Base-by-base conservation (phyloP, 1,284 basidiomycete species). In the Heterobasidion annosum region DNA sequence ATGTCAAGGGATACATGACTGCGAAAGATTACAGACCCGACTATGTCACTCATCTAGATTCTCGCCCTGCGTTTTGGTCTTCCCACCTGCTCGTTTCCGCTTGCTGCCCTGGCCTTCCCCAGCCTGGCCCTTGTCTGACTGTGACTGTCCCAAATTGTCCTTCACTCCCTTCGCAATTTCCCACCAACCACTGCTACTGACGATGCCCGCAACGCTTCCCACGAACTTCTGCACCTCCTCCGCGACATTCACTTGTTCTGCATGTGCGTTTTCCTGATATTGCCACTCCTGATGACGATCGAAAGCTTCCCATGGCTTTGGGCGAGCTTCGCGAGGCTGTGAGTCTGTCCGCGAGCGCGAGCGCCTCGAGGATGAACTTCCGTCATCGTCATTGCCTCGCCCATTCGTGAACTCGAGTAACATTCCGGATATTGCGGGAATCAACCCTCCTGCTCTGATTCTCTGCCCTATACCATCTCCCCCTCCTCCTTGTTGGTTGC, bases 261-360 rank as follows among this genome's bases (percentile, higher is more conserved):
- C 58, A 40, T 58, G 61, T 45, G 60, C 60, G 25, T 67, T 65
- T 61, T 76, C 67, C 47, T 73, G 69, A 62, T 80, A 75, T 63
- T 81, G 78, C 83, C 83, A 83, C 45, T 81, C 73, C 44, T 65
- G 67, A 63, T 85, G 82, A 46, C 70, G 67, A 53, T 81, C 74
- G 62, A 83, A 88, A n/a, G 80, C 74, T 37, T 86, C 81, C 83
- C 83, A 85, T 51, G 79, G 65, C 57, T 79, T 81, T 10, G 83
- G 80, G 51, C 71, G 71, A 37, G 65, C 59, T 51, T 54, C 50
- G 51, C 66, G 67, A 52, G 63, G 59, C 54, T 58, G 52, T 54
- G 57, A 57, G 59, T 61, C 59, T 49, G 51, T 57, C 59, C 60
- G 58, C 50, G 68, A 58, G 59, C 64, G 63, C 37, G 63, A 50